These are phyloP conservation scores for Boechera retrofracta DNA, from an alignment of 345 rosid species.

Conservation along the genomic window DNA sequence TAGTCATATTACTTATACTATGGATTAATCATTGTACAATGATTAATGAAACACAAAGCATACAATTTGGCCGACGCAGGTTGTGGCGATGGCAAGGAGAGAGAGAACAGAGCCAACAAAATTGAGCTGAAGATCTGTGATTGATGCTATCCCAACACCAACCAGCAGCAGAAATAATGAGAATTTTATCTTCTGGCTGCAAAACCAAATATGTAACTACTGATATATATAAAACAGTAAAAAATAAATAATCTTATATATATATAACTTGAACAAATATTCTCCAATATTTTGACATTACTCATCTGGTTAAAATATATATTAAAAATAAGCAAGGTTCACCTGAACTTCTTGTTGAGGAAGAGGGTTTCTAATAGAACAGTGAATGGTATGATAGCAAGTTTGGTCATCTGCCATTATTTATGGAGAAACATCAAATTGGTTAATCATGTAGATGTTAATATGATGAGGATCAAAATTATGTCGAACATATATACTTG, in stretches of 20 bases:
- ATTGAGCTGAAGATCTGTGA: constrained; percentile 98
- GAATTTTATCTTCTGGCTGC: constrained; percentile 81
- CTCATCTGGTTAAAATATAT: not conserved
- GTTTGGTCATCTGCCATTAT: constrained; percentile 87
- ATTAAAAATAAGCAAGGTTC: not conserved
- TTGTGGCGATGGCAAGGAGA: constrained; percentile 81
- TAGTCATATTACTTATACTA: not conserved
- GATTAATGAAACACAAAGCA: constrained; percentile 41
- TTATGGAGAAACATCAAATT: constrained; percentile 20
- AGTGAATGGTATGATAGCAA: constrained; percentile 98
- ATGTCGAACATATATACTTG: constrained; percentile 55
- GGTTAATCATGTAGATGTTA: not conserved
- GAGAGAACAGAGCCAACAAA: constrained; percentile 78
- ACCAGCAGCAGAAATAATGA: constrained; percentile 69
- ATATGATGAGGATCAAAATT: not conserved
- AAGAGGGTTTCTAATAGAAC: constrained; percentile 91
- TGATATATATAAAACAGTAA: not conserved
- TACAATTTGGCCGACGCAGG: constrained; percentile 99
- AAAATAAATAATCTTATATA: not conserved
- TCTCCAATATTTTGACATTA: not conserved
- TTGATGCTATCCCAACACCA: constrained; percentile 93
- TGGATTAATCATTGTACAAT: not conserved
- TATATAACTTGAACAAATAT: too few relatives aligned
- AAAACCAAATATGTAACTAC: constrained; percentile 37
- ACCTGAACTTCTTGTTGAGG: constrained; percentile 95